Evolutionary conservation across 805 yeast genomes (phyloP), one percentile per base, ranked within the genome.

Genomic region (Candida montana): DNA sequence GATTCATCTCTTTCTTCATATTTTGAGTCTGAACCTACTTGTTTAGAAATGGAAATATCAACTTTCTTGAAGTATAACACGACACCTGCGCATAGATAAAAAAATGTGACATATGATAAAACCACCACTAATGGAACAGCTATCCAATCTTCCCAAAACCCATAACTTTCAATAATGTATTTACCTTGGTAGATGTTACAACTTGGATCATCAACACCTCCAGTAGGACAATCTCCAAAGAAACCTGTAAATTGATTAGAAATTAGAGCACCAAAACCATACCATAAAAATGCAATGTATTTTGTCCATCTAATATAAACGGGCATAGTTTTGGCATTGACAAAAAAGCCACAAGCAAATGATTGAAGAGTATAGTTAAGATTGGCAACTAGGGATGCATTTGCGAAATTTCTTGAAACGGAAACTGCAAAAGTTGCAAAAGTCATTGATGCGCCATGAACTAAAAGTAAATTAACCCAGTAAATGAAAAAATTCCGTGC

Each of bases 261-360:
- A 31, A 73, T 53, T 42, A 81, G 53, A 2, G 79, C 80, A 3
- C 93, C 93, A 60, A 83, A 83, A 0, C 80, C 81, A 55, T 83
- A 87, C 86, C 90, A 88, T 39, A 82, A 69, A 55, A 75, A 83
- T 0, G 91, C 81, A 42, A 81, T 65, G 59, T 83, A 87, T 55
- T 82, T 84, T 5, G 81, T 72, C 96, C 96, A 87, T 28, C 87
- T 69, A 8, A 87, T 95, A 53, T 88, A 88, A 1, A 84, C 95
- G 0, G 95, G 95, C 79, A 86, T 72, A 1, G 76, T 70, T 7
- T 69, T 66, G 1, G 89, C 77, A 58, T 86, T 86, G 15, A 81
- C 82, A 54, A 83, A 86, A 61, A 75, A 85, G 0, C 95, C 96
- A 58, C 87, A 81, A 0, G 88, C 86, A 74, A 84, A 77, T 34